Evolutionary conservation across 2,329 filamentous ascomycete genomes (phyloP), one percentile per base, ranked within the genome.

Genomic region (Reticulascus tulasneorum): DNA sequence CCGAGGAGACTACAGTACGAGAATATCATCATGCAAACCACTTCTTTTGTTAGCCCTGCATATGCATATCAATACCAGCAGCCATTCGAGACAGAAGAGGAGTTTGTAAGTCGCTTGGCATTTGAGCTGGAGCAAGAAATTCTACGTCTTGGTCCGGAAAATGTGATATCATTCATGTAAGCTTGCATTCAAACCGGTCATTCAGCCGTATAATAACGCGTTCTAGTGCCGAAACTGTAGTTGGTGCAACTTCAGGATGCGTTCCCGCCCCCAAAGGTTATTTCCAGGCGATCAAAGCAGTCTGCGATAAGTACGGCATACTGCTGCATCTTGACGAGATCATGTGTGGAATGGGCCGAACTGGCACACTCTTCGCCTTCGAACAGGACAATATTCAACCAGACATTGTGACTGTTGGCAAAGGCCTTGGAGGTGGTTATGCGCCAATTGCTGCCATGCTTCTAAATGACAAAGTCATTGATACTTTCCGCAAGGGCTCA

Each of bases 271-370:
- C 72, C 0, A 51, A 55, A 2, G 75, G 75, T 0, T 83, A 82
- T 35, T 68, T 79, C 44, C 51, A 62, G n/a, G 71, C 68, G 8
- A 62, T 79, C 40, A 64, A 69, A 33, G 51, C 55, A 0, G 61
- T 83, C 0, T 82, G 78, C 50, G 62, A 73, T 16, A 68, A 67
- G 36, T 59, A 80, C 38, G 73, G 71, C 3, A 69, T 72, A 0
- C 62, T 82, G 3, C 60, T 80, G 6, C 65, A 77, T n/a, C 44
- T 77, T 0, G 75, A 78, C 37, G 71, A 78, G 53, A 71, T 88
- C 40, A 87, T 88, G 82, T 82, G 73, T 32, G 81, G 81, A 9
- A 75, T 77, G 58, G 80, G 80, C 4, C 69, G 80, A 4, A 72
- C 68, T 0, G 79, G 79, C 0, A 75, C 66, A 6, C 57, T 84